Evolutionary conservation across 768 basidiomycete species (phyloP), one percentile per base, ranked within the genome.

Genomic region (Tulasnella sp.): DNA sequence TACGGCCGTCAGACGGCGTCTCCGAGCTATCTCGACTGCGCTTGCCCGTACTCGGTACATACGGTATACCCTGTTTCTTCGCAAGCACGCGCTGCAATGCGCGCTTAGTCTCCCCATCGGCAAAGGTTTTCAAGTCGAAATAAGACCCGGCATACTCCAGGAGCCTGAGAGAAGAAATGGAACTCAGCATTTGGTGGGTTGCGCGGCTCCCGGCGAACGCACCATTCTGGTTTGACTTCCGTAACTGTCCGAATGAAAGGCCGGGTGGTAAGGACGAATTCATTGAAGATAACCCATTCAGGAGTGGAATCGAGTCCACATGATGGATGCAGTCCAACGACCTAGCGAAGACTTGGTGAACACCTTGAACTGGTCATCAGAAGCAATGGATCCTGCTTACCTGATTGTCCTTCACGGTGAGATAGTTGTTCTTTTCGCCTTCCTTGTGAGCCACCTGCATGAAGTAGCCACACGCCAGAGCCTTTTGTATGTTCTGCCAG

Each of bases 371-470:
- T n/a, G n/a, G 47, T 32, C n/a, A 9, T 62, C 72, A 59, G 75
- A 52, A 19, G 62, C 22, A 4, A 35, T 47, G 34, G 70, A 40
- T 37, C 22, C 17, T 22, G 78, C 85, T 22, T 75, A 87, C 91
- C 83, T 97, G 95, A 76, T 95, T 91, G 79, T 99, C 96, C 81
- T 98, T 98, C 73, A 97, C 89, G 0, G 95, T 99, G 74, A 90
- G 74, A 78, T 99, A 98, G 70, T 84, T 86, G 2, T 89, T 87
- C 80, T 93, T 95, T 78, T 94, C 92, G 3, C 93, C 92, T 78
- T 95, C 94, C 79, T 92, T 92, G 80, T 97, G 94, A 7, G 95
- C 97, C 14, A 94, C 88, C 78, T 98, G 96, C 96, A 97, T 98
- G 82, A 98, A 99, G 85, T 92, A 99, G 1, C 95, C 97, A 76